phyloP scores from a whole-genome alignment of 2,329 filamentous ascomycete genomes.

The Pyrenophora seminiperda region DNA sequence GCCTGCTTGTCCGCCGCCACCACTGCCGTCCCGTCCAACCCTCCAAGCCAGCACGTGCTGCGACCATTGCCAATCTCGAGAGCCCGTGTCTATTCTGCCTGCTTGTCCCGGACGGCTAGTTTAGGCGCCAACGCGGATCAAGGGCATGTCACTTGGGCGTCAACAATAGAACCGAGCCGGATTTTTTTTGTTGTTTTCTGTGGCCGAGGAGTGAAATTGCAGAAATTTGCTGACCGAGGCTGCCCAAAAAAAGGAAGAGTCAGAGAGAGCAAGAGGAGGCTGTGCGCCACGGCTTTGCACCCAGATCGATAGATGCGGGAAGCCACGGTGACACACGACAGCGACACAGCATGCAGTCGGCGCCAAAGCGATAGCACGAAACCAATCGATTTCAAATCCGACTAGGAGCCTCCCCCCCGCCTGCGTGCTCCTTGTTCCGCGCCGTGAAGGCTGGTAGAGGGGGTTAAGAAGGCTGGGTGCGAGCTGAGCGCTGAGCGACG shows the following conservation, averaged over 20 bases:
- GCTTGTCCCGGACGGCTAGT: constrained; percentile 23
- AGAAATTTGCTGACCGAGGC: not conserved
- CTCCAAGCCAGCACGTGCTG: constrained; percentile 1
- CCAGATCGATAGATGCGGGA: constrained; percentile 34
- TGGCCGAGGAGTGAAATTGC: constrained; percentile 10
- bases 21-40: constrained; percentile 18
- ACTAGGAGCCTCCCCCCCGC: constrained; percentile 16
- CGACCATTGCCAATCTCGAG: constrained; percentile 15
- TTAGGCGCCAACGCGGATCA: constrained; percentile 32
- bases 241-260: not conserved
- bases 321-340: constrained; percentile 36
- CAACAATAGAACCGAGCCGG: constrained; percentile 24
- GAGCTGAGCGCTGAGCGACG: constrained; percentile 24
- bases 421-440: constrained; percentile 1
- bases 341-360: constrained; percentile 42
- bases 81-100: not conserved
- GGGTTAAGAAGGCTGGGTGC: constrained; percentile 8
- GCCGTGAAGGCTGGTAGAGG: constrained; percentile 11
- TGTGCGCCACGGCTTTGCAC: constrained; percentile 6
- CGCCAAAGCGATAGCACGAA: constrained; percentile 38
- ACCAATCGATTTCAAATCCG: constrained; percentile 22
- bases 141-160: constrained; percentile 35
- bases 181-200: constrained; percentile 12
- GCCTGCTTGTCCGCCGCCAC: constrained; percentile 25
- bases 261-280: constrained; percentile 2